Percentiles rank a stretch among this genome's conserved stretches.
phyloP scores from a whole-genome alignment of 2,329 filamentous ascomycete species.

The Xylariaceae sp. region DNA sequence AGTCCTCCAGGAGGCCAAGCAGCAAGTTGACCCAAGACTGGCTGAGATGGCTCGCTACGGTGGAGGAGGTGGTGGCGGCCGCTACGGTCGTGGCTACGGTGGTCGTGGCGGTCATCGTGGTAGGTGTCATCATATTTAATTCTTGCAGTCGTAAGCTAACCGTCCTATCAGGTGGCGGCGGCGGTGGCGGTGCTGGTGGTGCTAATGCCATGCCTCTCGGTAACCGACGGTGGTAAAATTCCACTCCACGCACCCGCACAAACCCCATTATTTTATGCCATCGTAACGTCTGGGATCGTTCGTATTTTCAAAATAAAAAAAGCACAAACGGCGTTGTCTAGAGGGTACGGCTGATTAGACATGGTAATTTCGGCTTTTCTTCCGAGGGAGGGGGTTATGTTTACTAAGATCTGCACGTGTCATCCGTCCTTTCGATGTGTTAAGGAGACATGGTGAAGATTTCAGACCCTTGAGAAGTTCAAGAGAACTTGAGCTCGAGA shows the following conservation, averaged over 20 bases:
- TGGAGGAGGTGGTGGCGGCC: conserved; percentile 72
- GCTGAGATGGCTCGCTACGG: conserved; percentile 93
- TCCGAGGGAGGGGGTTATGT: conserved; percentile 20
- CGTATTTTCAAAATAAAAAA: conserved; percentile 22
- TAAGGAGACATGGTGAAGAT: conserved; percentile 10
- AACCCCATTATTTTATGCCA: conserved; percentile 9
- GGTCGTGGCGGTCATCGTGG: conserved; percentile 48
- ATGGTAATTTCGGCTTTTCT: conserved; percentile 25
- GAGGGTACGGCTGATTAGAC: conserved; percentile 32
- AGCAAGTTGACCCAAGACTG: conserved; percentile 93
- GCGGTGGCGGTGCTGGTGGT: conserved; percentile 42
- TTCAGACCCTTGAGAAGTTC: conserved; percentile 2
- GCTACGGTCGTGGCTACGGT: conserved; percentile 62
- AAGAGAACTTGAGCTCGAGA: conserved; percentile 1
- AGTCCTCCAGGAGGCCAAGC: conserved; percentile 93
- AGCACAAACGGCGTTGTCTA: conserved; percentile 34
- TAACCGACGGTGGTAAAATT: conserved; percentile 32
- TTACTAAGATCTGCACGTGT: conserved; percentile 20
- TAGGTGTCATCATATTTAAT: conserved; percentile 16
- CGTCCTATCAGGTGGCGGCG: conserved; percentile 34
- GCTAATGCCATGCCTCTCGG: conserved; percentile 34
- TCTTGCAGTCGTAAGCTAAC: conserved; percentile 9
- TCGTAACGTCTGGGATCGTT: conserved; percentile 13
- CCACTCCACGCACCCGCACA: conserved; percentile 4
- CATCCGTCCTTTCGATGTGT: conserved; percentile 16